phyloP scores from a whole-genome alignment of 2,329 filamentous ascomycete species.

The Ophiognomonia clavigignenti-juglandacearum region DNA sequence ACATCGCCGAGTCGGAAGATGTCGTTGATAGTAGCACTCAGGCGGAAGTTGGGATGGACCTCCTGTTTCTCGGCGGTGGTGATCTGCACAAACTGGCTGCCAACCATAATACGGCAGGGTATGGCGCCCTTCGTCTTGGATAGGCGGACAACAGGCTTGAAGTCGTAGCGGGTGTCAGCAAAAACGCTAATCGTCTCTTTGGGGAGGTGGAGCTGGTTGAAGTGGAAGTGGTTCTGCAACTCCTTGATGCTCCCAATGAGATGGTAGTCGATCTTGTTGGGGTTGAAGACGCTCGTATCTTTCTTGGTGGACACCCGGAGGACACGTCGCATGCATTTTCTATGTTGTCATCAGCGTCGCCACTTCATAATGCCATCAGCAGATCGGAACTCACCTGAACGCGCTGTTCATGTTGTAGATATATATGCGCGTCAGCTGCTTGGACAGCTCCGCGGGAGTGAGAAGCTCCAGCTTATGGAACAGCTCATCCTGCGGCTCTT shows the following conservation, averaged over 20 bases:
- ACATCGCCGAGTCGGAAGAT: conserved; percentile 65
- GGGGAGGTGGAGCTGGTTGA: conserved; percentile 61
- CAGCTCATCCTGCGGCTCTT: conserved; percentile 59
- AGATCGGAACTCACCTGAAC: conserved; percentile 44
- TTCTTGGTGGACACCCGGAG: conserved; percentile 58
- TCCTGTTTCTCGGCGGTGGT: conserved; percentile 67
- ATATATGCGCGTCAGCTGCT: conserved; percentile 57
- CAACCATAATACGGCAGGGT: conserved; percentile 64
- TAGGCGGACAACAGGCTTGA: conserved; percentile 59
- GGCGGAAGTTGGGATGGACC: conserved; percentile 55
- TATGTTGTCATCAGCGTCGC: conserved; percentile 17
- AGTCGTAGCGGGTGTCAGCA: conserved; percentile 60
- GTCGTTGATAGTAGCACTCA: conserved; percentile 63
- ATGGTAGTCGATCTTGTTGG: conserved; percentile 61
- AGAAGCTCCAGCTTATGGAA: conserved; percentile 60
- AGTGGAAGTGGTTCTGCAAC: conserved; percentile 61
- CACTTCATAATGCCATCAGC: background rate
- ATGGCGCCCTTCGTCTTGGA: conserved; percentile 68
- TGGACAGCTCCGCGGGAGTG: conserved; percentile 56
- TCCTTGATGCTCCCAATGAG: conserved; percentile 62
- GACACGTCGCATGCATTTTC: conserved; percentile 61
- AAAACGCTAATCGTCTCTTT: conserved; percentile 67
- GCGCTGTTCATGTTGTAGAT: conserved; percentile 72
- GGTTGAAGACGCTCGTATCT: conserved; percentile 56
- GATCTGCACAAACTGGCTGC: conserved; percentile 65